Evolutionary conservation across 768 basidiomycete genomes (phyloP).

Genomic region (Rhizopogon vesiculosus): DNA sequence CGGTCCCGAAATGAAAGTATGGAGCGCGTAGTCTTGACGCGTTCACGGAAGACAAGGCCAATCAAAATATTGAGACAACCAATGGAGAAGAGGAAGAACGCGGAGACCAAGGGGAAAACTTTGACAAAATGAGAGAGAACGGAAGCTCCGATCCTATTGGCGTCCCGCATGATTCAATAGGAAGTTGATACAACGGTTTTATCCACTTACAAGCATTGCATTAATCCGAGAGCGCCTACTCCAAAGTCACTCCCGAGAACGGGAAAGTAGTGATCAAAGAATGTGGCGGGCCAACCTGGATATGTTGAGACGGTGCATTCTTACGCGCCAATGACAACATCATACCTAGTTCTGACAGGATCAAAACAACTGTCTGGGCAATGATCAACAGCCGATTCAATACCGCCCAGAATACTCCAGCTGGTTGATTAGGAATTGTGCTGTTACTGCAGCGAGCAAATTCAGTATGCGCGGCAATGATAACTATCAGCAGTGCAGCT

Average conservation of each 20-base stretch:
- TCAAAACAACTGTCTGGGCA: slow-evolving; percentile 71
- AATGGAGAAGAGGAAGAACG: slow-evolving; percentile 79
- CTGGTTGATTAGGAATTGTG: slow-evolving; percentile 91
- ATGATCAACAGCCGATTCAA: slow-evolving; percentile 83
- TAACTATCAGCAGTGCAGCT: slow-evolving; percentile 12
- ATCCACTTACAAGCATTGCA: slow-evolving; percentile 70
- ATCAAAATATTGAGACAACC: slow-evolving; percentile 81
- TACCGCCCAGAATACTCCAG: slow-evolving; percentile 89
- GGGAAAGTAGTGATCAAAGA: slow-evolving; percentile 89
- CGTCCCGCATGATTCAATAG: neutral
- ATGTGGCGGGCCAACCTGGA: slow-evolving; percentile 61
- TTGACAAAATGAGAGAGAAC: slow-evolving; percentile 76
- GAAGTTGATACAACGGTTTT: neutral
- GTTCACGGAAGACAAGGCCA: slow-evolving; percentile 74
- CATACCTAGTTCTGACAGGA: slow-evolving; percentile 42
- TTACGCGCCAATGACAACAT: neutral
- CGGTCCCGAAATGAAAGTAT: slow-evolving; percentile 64
- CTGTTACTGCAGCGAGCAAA: slow-evolving; percentile 41
- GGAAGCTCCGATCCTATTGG: slow-evolving; percentile 55
- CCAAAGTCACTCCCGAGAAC: slow-evolving; percentile 86
- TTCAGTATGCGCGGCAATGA: neutral
- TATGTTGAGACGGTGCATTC: neutral
- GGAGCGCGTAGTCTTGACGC: slow-evolving; percentile 60
- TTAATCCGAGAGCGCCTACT: slow-evolving; percentile 81
- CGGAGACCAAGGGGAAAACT: slow-evolving; percentile 81